These are phyloP conservation scores for Scedosporium minutisporum DNA, from an alignment of 2,329 filamentous ascomycete species.

Conservation along the genomic window DNA sequence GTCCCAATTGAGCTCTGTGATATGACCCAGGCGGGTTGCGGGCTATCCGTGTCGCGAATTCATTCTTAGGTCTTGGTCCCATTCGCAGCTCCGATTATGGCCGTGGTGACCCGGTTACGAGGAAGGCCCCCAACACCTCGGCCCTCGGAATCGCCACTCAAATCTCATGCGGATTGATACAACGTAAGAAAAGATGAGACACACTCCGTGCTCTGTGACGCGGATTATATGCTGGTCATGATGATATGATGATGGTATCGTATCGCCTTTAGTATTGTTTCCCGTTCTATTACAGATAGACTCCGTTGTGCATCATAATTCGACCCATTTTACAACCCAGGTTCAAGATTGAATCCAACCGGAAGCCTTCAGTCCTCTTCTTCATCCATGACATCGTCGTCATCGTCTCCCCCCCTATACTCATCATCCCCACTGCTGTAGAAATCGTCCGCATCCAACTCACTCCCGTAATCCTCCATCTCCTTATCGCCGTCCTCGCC, in stretches of 20 bases:
- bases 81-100: background rate
- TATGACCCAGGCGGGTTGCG: too few relatives aligned
- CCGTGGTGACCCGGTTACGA: background rate
- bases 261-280: background rate
- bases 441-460: slow-evolving; percentile 32
- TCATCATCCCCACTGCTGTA: slow-evolving; percentile 17
- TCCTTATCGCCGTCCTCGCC: slow-evolving; percentile 26
- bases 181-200: background rate
- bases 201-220: background rate
- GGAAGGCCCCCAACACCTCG: background rate
- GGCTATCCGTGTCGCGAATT: too few relatives aligned
- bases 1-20: too few relatives aligned
- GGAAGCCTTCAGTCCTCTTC: background rate
- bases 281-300: background rate
- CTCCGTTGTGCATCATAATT: background rate
- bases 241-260: background rate
- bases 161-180: background rate
- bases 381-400: slow-evolving; percentile 8
- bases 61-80: background rate
- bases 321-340: background rate
- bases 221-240: background rate
- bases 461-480: slow-evolving; percentile 26
- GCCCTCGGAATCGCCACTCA: background rate
- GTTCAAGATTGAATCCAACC: background rate
- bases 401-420: slow-evolving; percentile 5